These are phyloP conservation scores for Stagonosporopsis cucurbitacearum DNA, from an alignment of 2,329 filamentous ascomycete genomes.

Conservation along the genomic window DNA sequence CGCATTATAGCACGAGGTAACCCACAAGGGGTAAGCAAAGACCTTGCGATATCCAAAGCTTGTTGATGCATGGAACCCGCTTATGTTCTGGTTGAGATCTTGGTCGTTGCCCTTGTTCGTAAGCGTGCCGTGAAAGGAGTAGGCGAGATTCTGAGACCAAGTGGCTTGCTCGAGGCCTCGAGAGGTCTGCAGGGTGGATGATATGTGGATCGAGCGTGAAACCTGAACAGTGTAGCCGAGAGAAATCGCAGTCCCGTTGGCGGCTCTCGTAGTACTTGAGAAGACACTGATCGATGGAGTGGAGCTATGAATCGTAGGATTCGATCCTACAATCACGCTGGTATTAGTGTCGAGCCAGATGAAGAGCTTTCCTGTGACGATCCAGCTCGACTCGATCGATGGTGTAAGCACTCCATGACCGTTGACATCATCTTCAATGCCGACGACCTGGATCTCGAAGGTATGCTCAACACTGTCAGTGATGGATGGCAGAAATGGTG, in stretches of 20 bases:
- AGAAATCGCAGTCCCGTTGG: constrained; percentile 64
- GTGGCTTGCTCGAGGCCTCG: constrained; percentile 49
- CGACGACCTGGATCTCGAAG: constrained; percentile 72
- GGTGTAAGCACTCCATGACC: constrained; percentile 59
- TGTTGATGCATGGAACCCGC: constrained; percentile 54
- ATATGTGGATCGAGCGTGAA: constrained; percentile 61
- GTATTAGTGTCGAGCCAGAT: constrained; percentile 68
- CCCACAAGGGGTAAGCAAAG: constrained; percentile 68
- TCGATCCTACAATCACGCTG: constrained; percentile 60
- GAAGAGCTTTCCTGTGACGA: constrained; percentile 80
- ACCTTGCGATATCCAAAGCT: constrained; percentile 46
- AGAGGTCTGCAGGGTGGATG: constrained; percentile 60
- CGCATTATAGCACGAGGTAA: constrained; percentile 59
- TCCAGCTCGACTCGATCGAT: constrained; percentile 71
- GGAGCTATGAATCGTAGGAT: constrained; percentile 46
- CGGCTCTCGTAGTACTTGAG: constrained; percentile 55
- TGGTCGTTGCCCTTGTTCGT: constrained; percentile 63
- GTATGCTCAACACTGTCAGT: constrained; percentile 69
- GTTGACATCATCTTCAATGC: constrained; percentile 64
- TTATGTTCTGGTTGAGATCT: constrained; percentile 58
- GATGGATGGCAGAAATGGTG: constrained; percentile 74
- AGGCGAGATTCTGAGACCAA: constrained; percentile 67
- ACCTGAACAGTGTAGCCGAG: constrained; percentile 66
- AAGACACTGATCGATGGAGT: constrained; percentile 59
- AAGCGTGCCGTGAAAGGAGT: constrained; percentile 62